Conservation (phyloP, 305 asterid species). For the Fraxinus angustifolia region DNA sequence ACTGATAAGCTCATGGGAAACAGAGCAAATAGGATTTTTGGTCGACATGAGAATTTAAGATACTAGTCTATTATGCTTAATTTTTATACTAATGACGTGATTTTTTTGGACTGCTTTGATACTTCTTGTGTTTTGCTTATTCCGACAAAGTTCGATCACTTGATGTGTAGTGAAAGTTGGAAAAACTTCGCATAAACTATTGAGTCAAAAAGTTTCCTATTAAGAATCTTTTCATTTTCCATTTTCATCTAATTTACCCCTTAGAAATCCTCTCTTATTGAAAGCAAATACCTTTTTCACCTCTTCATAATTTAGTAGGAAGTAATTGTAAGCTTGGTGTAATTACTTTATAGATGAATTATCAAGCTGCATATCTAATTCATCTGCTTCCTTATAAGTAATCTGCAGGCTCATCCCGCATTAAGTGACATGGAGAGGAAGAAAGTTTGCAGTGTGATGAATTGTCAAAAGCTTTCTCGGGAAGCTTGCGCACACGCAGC, state of each 20-base stretch:
- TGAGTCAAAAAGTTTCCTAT: background rate
- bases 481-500: constrained; percentile 93
- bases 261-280: background rate
- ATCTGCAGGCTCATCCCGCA: constrained; percentile 76
- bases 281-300: background rate
- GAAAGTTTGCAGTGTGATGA: constrained; percentile 80
- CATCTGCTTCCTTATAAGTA: background rate
- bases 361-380: background rate
- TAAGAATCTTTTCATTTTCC: background rate
- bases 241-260: background rate
- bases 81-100: background rate
- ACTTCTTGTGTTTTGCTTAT: background rate
- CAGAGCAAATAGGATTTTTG: background rate
- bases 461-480: constrained; percentile 81
- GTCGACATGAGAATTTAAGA: background rate
- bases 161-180: background rate
- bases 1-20: background rate
- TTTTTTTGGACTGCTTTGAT: background rate
- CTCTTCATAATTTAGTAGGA: background rate
- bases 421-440: constrained; percentile 77
- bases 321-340: background rate
- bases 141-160: background rate
- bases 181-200: background rate
- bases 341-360: background rate
- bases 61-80: background rate